phyloP scores from a whole-genome alignment of 1,139 yeast species.

The Zygosaccharomyces pseudobailii region DNA sequence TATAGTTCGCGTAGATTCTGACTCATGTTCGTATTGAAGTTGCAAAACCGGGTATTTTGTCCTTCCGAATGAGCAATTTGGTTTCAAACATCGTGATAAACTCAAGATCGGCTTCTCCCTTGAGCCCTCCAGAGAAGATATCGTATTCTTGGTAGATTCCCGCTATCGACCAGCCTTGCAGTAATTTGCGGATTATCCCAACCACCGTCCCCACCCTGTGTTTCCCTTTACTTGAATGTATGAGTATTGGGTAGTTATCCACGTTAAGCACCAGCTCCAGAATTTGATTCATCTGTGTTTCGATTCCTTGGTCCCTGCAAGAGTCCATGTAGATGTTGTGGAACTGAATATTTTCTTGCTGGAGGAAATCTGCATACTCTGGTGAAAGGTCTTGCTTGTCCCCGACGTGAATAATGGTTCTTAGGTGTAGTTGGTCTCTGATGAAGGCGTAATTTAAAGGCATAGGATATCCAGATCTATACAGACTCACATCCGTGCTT shows the following conservation, averaged over 20 bases:
- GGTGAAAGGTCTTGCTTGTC: constrained; percentile 58
- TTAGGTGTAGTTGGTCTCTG: constrained; percentile 55
- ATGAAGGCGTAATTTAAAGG: constrained; percentile 77
- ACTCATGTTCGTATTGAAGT: constrained; percentile 7
- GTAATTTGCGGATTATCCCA: constrained; percentile 75
- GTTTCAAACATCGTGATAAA: constrained; percentile 37
- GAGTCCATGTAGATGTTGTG: constrained; percentile 62
- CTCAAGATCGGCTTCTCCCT: constrained; percentile 87
- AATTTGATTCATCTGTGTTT: constrained; percentile 55
- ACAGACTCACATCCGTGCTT: constrained; percentile 64
- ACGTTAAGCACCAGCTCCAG: constrained; percentile 60
- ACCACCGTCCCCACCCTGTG: constrained; percentile 90
- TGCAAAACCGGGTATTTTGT: constrained; percentile 22
- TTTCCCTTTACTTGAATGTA: constrained; percentile 93
- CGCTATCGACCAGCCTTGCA: constrained; percentile 91
- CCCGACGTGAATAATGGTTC: constrained; percentile 81
- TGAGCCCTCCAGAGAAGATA: constrained; percentile 79
- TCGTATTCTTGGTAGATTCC: constrained; percentile 93
- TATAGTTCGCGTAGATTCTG: not conserved
- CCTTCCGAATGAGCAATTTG: constrained; percentile 14
- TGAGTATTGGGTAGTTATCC: constrained; percentile 76
- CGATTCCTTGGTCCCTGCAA: constrained; percentile 70
- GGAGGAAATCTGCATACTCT: constrained; percentile 61
- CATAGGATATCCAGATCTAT: constrained; percentile 92
- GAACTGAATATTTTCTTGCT: constrained; percentile 50